Conservation (phyloP, 2,329 filamentous ascomycete genomes). For the Cercospora brassicicola region DNA sequence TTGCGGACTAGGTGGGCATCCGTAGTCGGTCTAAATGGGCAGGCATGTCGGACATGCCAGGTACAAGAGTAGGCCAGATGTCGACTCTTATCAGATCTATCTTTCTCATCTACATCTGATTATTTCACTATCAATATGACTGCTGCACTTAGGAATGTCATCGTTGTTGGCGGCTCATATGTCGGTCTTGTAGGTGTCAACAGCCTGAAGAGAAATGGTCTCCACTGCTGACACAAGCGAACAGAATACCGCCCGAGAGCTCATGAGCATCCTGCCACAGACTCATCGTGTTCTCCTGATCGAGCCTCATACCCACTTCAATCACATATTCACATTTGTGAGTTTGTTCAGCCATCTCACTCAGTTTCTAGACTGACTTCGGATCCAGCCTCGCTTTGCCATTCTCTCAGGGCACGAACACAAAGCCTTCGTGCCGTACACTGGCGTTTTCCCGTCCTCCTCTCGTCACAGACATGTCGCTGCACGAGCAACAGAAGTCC, state of each 20-base stretch:
- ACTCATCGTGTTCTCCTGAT: slow-evolving; percentile 26
- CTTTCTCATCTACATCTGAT: neutral
- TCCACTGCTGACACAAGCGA: neutral
- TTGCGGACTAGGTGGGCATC: neutral
- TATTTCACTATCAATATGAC: slow-evolving; percentile 2
- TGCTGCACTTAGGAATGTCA: slow-evolving; percentile 23
- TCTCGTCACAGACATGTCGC: slow-evolving; percentile 18
- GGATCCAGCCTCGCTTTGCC: slow-evolving; percentile 24
- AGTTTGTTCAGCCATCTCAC: neutral
- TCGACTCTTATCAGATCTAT: neutral
- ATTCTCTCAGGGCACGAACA: slow-evolving; percentile 27
- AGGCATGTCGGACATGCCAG: neutral
- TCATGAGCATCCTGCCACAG: slow-evolving; percentile 23
- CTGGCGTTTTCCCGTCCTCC: slow-evolving; percentile 18
- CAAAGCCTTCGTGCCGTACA: slow-evolving; percentile 29
- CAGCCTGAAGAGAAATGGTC: too few species aligned
- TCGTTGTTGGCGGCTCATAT: slow-evolving; percentile 28
- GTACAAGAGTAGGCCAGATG: neutral
- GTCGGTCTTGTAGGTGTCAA: slow-evolving; percentile 22
- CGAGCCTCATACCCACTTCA: slow-evolving; percentile 27
- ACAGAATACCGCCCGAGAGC: slow-evolving; percentile 22
- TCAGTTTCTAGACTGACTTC: neutral
- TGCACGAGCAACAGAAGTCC: slow-evolving; percentile 22
- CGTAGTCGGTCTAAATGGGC: neutral
- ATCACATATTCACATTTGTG: slow-evolving; percentile 29